Base-by-base conservation (phyloP, 2,329 filamentous ascomycete species). In the Scedosporium aurantiacum region DNA sequence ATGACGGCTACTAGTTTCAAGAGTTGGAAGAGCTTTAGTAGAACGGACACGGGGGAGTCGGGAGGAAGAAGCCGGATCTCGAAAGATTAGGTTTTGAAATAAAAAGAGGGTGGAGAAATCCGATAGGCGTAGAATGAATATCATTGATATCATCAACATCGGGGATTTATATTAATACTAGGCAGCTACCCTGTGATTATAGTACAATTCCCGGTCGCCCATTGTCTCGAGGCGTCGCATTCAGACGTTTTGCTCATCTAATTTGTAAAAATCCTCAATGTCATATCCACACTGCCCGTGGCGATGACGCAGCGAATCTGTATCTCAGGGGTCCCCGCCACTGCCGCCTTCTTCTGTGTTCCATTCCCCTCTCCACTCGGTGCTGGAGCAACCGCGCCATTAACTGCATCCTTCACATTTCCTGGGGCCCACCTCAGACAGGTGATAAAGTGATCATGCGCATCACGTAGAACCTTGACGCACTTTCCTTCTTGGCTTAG, bases 401-500 rank as follows among this genome's bases (percentile, higher is more conserved):
- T 32, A 32, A 32, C 28, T 1, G 73, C 76, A 63, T 89, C 84
- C 68, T 88, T 90, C 63, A 83, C 77, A 25, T 90, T 78, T 45
- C 84, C 84, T 0, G 92, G 92, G 1, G 91, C 93, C 92, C 93
- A 97, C 64, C 91, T 78, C 68, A 97, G 79, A 70, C 89, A 93
- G 63, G 84, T 91, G 58, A 97, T 84, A 68, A 97, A 97, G 70
- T 91, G 91, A 4, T 82, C 85, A 70, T 96, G 91, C 0, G 85
- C 86, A 64, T 91, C 89, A 43, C 81, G 79, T 16, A 97, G 76
- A 0, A 85, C 86, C 73, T 93, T 93, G 66, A 96, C 91, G 68
- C 91, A 93, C 69, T 91, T 92, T 50, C 90, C 90, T 71, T 96
- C 91, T 71, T 97, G 93, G 27, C 83, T 82, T 27, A 97, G 77